Evolutionary conservation across 495 filamentous ascomycete species (phyloP).

Genomic region (Haplographium delicatum): DNA sequence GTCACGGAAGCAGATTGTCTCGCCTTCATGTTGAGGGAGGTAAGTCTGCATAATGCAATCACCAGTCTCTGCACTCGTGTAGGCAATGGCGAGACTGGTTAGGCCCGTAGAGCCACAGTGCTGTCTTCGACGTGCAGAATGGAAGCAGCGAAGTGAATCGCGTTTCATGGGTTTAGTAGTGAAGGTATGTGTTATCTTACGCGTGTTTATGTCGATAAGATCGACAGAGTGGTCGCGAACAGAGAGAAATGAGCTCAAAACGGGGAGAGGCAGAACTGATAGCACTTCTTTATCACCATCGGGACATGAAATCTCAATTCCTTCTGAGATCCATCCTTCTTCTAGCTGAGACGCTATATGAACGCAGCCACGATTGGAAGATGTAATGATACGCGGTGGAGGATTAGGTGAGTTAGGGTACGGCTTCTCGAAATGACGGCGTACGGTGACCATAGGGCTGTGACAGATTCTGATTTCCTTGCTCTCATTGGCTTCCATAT

Average conservation of each 20-base stretch:
- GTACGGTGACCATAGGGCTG: slow-evolving; percentile 39
- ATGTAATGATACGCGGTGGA: slow-evolving; percentile 33
- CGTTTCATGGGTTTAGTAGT: slow-evolving; percentile 49
- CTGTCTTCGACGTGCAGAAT: slow-evolving; percentile 39
- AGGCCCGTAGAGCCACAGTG: slow-evolving; percentile 44
- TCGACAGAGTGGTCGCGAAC: slow-evolving; percentile 44
- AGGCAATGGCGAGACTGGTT: slow-evolving; percentile 48
- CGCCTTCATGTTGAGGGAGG: slow-evolving; percentile 38
- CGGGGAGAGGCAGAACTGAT: slow-evolving; percentile 33
- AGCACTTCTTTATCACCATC: slow-evolving; percentile 27
- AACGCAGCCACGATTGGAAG: slow-evolving; percentile 38
- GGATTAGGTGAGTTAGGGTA: slow-evolving; percentile 7
- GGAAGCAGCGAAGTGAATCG: slow-evolving; percentile 45
- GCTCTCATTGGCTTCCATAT: slow-evolving; percentile 25
- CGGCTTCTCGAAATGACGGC: slow-evolving; percentile 34
- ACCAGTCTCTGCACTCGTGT: slow-evolving; percentile 43
- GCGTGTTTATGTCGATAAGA: slow-evolving; percentile 46
- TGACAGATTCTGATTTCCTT: slow-evolving; percentile 38
- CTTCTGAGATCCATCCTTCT: slow-evolving; percentile 26
- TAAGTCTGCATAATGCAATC: slow-evolving; percentile 53
- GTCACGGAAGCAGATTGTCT: slow-evolving; percentile 37
- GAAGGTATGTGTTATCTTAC: slow-evolving; percentile 49
- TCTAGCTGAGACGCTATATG: slow-evolving; percentile 37
- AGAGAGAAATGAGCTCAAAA: slow-evolving; percentile 44
- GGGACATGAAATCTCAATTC: slow-evolving; percentile 26